Evolutionary conservation across 345 rosid genomes (phyloP), one percentile per base, ranked within the genome.

Genomic region (Salix udensis): DNA sequence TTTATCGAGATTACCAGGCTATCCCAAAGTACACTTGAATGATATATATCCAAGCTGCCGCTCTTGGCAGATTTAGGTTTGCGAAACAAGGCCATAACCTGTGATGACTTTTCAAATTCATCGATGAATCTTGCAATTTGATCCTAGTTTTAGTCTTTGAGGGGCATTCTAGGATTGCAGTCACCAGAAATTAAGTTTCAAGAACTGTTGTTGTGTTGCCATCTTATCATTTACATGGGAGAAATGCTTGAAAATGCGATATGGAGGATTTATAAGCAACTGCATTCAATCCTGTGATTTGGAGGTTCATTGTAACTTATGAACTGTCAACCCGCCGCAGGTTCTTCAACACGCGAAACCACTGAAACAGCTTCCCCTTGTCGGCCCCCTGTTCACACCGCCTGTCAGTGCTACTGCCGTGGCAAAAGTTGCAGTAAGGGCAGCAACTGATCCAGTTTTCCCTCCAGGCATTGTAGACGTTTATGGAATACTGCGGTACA

Each of bases 401-500:
- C 92, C 92, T 0, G 89, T 83, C 52, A 85, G 74, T 36, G 90
- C 86, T 18, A 83, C 82, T 31, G 85, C 87, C 0, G 88, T 87
- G 55, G 88, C 88, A 18, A 87, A 85, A 77, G 89, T 87, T 65
- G 89, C 89, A 4, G 78, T 89, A 40, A 80, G 92, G 78, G 92
- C 87, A 2, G 90, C 92, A 44, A 89, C 83, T 0, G 92, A 87
- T 79, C 89, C 88, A 2, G 92, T 87, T 34, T 87, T 89, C 64
- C 92, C 92, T 62, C 89, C 92, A 0, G 92, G 90, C 53, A 77
- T 89, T 3, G 12, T 89, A 6, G 90, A 89, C 16, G 82, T 82
- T 55, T 78, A 87, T 1, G 89, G 87, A 72, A 89, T 87, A 19
- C 74, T 62, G 42, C 88, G 87, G 16, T 84, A 86, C 39, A 83